Percentiles rank a stretch among this genome's conserved stretches.
phyloP scores from a whole-genome alignment of 2,329 filamentous ascomycete genomes.

The Xylariaceae sp. region DNA sequence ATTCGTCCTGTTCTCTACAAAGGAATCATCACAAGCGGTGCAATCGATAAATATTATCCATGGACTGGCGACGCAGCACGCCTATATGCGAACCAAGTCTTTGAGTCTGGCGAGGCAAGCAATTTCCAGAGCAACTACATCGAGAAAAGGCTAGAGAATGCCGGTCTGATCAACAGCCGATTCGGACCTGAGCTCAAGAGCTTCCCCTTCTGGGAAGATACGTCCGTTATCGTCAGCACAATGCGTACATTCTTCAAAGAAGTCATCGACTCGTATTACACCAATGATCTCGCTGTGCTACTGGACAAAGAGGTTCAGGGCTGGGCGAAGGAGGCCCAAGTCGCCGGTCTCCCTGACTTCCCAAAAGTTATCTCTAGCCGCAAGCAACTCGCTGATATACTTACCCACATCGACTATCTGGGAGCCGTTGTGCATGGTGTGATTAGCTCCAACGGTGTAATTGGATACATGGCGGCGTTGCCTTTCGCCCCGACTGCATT shows the following conservation, averaged over 20 bases:
- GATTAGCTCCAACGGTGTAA: not conserved
- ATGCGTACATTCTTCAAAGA: slow-evolving; percentile 3
- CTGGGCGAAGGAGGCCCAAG: not conserved
- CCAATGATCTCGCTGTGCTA: not conserved
- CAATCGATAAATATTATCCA: too few species aligned
- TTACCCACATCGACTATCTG: not conserved
- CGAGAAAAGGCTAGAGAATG: not conserved
- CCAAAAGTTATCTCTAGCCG: not conserved
- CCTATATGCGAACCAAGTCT: too few species aligned
- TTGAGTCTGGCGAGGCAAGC: not conserved
- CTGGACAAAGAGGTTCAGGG: not conserved
- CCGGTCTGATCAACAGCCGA: slow-evolving; percentile 3
- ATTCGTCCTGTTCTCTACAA: slow-evolving; percentile 20
- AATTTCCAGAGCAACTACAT: slow-evolving; percentile 7
- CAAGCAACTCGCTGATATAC: not conserved
- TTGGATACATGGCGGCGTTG: not conserved
- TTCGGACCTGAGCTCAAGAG: not conserved
- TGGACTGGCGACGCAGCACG: too few species aligned
- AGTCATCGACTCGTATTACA: slow-evolving; percentile 6
- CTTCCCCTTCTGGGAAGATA: slow-evolving; percentile 7
- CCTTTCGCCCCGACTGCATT: not conserved
- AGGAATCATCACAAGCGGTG: too few species aligned
- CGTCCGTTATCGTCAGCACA: not conserved
- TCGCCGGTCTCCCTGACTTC: not conserved
- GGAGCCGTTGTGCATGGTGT: not conserved